phyloP scores from a whole-genome alignment of 2,329 filamentous ascomycete genomes.

The Botryosphaeria dothidea region DNA sequence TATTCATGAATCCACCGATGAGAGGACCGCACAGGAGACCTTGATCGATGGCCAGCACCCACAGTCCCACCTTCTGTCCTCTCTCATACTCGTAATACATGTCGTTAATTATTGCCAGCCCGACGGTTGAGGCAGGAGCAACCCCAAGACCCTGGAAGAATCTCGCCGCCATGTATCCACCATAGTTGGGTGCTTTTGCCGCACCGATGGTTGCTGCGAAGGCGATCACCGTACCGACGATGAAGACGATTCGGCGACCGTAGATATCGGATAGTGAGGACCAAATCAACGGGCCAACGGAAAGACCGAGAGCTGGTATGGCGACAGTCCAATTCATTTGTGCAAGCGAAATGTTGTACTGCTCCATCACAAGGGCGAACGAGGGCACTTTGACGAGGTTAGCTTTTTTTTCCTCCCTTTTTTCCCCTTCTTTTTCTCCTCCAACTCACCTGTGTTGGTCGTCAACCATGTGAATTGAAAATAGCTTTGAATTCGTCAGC shows the following conservation, averaged over 20 bases:
- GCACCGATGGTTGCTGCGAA: conserved; percentile 45
- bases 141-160: conserved; percentile 61
- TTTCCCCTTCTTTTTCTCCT: not conserved
- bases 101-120: conserved; percentile 57
- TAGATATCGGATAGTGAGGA: conserved; percentile 35
- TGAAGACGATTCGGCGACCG: conserved; percentile 47
- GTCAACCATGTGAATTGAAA: conserved; percentile 62
- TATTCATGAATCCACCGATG: conserved; percentile 54
- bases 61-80: conserved; percentile 57
- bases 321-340: conserved; percentile 59
- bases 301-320: conserved; percentile 38
- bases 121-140: conserved; percentile 56
- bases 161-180: conserved; percentile 58
- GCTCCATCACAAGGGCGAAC: conserved; percentile 51
- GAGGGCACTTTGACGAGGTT: conserved; percentile 47
- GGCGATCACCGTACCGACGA: conserved; percentile 46
- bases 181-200: conserved; percentile 44
- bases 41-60: conserved; percentile 58
- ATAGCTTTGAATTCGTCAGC: conserved; percentile 41
- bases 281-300: conserved; percentile 33
- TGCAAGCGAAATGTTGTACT: conserved; percentile 41
- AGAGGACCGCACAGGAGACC: conserved; percentile 53
- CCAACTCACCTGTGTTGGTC: conserved; percentile 47
- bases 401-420: not conserved
- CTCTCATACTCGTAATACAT: conserved; percentile 59